A percentile compares a stretch with the other conserved stretches of the same genome.
These are phyloP conservation scores for Blastomyces emzantsi DNA, from an alignment of 2,329 filamentous ascomycete genomes.

Conservation along the genomic window DNA sequence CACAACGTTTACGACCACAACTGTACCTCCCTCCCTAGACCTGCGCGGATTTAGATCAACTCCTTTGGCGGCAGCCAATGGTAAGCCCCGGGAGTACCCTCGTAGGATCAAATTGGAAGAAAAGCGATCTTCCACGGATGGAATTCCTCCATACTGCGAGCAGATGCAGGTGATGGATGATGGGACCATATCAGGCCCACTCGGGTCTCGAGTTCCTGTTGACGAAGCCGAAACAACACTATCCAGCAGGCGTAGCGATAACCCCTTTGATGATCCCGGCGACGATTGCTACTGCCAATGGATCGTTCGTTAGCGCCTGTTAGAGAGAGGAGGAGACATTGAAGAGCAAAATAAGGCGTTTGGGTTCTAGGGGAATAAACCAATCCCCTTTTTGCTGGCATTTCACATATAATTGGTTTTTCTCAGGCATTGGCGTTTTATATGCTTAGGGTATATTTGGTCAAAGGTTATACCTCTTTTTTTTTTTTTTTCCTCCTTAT, in stretches of 20 bases:
- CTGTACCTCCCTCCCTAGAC: conserved; percentile 15
- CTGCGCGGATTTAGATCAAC: conserved; percentile 16
- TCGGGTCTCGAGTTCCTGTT: background rate
- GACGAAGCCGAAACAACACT: conserved; percentile 17
- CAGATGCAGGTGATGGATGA: conserved; percentile 53
- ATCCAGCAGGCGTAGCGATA: background rate
- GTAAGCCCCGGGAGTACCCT: conserved; percentile 35
- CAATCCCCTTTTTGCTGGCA: background rate
- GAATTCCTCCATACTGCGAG: conserved; percentile 50
- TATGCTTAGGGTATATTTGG: conserved; percentile 6
- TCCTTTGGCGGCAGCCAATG: background rate
- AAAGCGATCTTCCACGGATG: conserved; percentile 42
- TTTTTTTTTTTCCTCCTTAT: background rate
- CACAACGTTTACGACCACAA: conserved; percentile 19
- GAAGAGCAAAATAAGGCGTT: conserved; percentile 8
- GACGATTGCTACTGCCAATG: conserved; percentile 16
- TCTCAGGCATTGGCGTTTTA: conserved; percentile 1
- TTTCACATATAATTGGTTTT: conserved; percentile 5
- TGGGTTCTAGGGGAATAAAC: background rate
- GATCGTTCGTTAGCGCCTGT: conserved; percentile 11
- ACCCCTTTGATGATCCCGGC: background rate
- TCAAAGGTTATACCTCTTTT: background rate
- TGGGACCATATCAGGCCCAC: conserved; percentile 29
- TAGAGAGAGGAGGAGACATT: background rate
- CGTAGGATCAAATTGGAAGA: conserved; percentile 59